A percentile compares a stretch with the other conserved stretches of the same genome.
phyloP scores from a whole-genome alignment of 352 stramenopile genomes.

The Elongisporangium prolatum region DNA sequence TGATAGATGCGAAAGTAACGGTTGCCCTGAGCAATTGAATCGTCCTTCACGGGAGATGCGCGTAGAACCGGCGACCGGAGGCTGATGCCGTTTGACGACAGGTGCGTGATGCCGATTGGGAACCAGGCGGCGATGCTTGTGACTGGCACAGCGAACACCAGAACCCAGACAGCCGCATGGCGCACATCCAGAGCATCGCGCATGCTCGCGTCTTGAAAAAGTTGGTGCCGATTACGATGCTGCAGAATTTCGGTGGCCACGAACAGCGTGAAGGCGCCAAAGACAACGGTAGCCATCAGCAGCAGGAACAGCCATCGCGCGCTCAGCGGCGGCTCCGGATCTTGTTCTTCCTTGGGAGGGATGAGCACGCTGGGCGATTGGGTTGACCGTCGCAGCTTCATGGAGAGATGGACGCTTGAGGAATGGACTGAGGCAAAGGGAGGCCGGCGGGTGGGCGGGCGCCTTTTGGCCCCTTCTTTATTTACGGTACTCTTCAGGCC shows the following conservation, averaged over 20 bases:
- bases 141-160: slow-evolving; percentile 42
- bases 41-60: slow-evolving; percentile 21
- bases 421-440: background rate
- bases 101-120: slow-evolving; percentile 41
- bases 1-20: slow-evolving; percentile 71
- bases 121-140: slow-evolving; percentile 61
- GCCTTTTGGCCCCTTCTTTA: background rate
- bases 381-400: background rate
- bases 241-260: slow-evolving; percentile 47
- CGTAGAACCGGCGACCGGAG: slow-evolving; percentile 19
- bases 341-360: background rate
- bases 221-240: slow-evolving; percentile 28
- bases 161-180: slow-evolving; percentile 29
- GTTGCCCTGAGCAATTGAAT: slow-evolving; percentile 30
- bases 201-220: slow-evolving; percentile 26
- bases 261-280: slow-evolving; percentile 63
- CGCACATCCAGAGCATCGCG: slow-evolving; percentile 19
- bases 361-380: background rate
- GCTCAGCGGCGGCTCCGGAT: slow-evolving; percentile 23
- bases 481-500: background rate
- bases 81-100: slow-evolving; percentile 5
- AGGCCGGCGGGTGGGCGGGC: background rate
- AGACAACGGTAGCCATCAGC: slow-evolving; percentile 43
- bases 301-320: slow-evolving; percentile 51
- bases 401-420: background rate